Conservation (phyloP, 2,329 filamentous ascomycete species). For the Fusarium nisikadoi region DNA sequence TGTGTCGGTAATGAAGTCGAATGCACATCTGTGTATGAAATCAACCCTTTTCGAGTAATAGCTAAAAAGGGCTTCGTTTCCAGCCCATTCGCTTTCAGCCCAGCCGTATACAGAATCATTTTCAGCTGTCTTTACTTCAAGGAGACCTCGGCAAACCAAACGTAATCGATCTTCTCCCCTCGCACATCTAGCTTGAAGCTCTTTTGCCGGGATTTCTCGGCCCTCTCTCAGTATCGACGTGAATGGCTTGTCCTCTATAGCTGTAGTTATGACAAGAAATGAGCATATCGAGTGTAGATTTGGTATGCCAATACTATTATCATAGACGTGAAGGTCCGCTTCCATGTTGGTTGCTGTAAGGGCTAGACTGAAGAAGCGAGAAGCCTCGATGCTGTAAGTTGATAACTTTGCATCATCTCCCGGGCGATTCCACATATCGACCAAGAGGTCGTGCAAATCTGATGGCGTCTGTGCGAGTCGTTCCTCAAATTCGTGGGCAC, state of each 20-base stretch:
- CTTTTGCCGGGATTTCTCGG: accelerated
- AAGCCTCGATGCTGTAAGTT: accelerated
- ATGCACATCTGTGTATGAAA: not conserved
- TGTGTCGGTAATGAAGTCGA: not conserved
- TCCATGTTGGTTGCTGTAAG: accelerated
- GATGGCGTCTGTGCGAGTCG: not conserved
- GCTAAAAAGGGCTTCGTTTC: accelerated
- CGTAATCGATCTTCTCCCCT: accelerated
- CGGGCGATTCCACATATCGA: accelerated
- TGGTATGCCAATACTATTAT: too few relatives aligned
- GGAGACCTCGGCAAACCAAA: not conserved
- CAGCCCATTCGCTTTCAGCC: accelerated
- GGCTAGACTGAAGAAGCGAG: accelerated
- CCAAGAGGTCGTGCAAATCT: accelerated
- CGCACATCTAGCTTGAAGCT: accelerated
- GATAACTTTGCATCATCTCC: accelerated
- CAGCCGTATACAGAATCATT: accelerated
- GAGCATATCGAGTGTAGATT: not conserved
- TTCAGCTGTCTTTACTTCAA: not conserved
- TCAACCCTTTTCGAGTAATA: accelerated
- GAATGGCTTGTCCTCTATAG: accelerated
- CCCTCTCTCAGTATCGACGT: accelerated
- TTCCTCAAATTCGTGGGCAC: accelerated
- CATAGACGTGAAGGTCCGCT: too few relatives aligned
- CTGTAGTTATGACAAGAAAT: not conserved